Percentiles rank a stretch among this genome's conserved stretches.
Evolutionary conservation across 495 filamentous ascomycete species (phyloP).

Genomic region (Rusavskia elegans): DNA sequence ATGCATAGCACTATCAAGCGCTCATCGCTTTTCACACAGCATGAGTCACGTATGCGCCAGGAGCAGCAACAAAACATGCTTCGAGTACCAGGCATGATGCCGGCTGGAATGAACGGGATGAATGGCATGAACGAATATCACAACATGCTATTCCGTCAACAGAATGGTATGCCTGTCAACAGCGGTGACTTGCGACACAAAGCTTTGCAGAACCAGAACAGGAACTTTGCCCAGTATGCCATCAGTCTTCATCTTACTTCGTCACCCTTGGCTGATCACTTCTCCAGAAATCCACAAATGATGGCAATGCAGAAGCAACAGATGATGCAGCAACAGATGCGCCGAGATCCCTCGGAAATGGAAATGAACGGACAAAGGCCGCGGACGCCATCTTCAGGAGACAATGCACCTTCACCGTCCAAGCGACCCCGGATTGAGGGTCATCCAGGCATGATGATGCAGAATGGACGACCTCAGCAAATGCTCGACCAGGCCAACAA

Average conservation of each 20-base stretch:
- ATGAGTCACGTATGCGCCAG: constrained; percentile 51
- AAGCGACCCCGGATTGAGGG: constrained; percentile 83
- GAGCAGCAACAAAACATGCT: constrained; percentile 53
- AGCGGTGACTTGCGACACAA: constrained; percentile 45
- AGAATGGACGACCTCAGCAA: constrained; percentile 62
- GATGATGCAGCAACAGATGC: constrained; percentile 56
- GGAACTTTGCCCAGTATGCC: constrained; percentile 22
- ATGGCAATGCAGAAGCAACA: constrained; percentile 45
- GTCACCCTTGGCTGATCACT: not conserved
- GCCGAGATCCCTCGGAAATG: constrained; percentile 71
- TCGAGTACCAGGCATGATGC: constrained; percentile 36
- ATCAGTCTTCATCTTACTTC: not conserved
- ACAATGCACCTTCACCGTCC: constrained; percentile 82
- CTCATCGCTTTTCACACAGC: constrained; percentile 26
- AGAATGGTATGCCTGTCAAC: constrained; percentile 25
- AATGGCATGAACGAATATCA: constrained; percentile 25
- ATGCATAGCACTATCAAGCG: not conserved
- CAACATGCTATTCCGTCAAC: constrained; percentile 41
- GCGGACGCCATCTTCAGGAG: constrained; percentile 64
- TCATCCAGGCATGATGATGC: constrained; percentile 55
- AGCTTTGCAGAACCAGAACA: constrained; percentile 58
- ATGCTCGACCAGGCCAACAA: constrained; percentile 39
- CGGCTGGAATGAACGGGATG: constrained; percentile 35
- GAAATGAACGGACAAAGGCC: constrained; percentile 72
- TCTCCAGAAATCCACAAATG: constrained; percentile 31